A percentile compares a stretch with the other conserved stretches of the same genome.
Conservation (phyloP, 148 eudicot genomes). For the Fagopyrum tataricum region DNA sequence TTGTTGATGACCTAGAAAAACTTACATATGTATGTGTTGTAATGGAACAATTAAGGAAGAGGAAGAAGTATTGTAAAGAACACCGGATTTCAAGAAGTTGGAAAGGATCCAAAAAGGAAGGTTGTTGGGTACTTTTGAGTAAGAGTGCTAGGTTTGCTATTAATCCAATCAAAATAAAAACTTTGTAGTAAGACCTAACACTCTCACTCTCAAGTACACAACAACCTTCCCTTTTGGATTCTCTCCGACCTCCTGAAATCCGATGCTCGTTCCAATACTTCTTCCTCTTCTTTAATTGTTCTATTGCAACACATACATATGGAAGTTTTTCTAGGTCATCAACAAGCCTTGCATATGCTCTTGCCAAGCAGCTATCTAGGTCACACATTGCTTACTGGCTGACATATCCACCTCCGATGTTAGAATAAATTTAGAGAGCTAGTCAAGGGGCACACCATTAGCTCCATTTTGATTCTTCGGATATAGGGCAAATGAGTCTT, state of each 20-base stretch:
- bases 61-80: constrained; percentile 73
- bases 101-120: constrained; percentile 17
- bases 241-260: constrained; percentile 17
- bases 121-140: constrained; percentile 17
- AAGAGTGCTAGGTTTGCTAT: background rate
- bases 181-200: no score
- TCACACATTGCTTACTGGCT: constrained; percentile 75
- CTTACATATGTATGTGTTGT: constrained; percentile 94
- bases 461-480: constrained; percentile 35
- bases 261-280: constrained; percentile 62
- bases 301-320: constrained; percentile 85
- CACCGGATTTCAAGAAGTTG: constrained; percentile 25
- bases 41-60: constrained; percentile 70
- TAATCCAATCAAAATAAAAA: background rate
- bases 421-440: constrained; percentile 72
- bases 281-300: constrained; percentile 72
- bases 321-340: constrained; percentile 96
- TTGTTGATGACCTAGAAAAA: constrained; percentile 88
- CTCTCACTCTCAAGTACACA: constrained; percentile 14
- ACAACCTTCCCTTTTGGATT: constrained; percentile 18
- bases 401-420: constrained; percentile 84
- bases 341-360: constrained; percentile 86
- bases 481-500: constrained; percentile 54
- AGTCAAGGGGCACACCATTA: constrained; percentile 29
- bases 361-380: constrained; percentile 85